Evolutionary conservation across 192 early-diverging fungal genomes (phyloP).

Genomic region (Paraglomus brasilianum): DNA sequence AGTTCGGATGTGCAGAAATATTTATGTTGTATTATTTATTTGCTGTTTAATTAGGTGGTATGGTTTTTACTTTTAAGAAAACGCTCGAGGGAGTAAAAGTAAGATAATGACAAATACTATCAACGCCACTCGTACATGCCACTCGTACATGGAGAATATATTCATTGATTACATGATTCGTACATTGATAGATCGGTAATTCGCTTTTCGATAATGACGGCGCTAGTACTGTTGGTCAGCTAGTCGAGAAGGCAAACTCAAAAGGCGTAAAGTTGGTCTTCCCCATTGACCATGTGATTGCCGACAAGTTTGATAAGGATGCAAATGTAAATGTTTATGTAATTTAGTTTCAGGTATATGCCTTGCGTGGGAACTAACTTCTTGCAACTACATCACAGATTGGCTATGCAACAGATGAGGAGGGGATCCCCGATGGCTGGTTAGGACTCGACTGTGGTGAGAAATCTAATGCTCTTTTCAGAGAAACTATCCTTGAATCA

Average conservation of each 20-base stretch:
- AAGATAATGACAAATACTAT: slow-evolving; percentile 10
- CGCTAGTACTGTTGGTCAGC: slow-evolving; percentile 73
- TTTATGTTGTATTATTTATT: too few relatives aligned
- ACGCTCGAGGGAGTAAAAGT: slow-evolving; percentile 75
- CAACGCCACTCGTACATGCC: background rate
- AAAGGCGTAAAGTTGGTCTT: slow-evolving; percentile 89
- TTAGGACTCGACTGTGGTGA: slow-evolving; percentile 90
- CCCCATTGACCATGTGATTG: slow-evolving; percentile 87
- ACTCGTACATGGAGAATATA: too few relatives aligned
- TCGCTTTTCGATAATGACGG: slow-evolving; percentile 91
- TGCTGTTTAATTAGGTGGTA: slow-evolving; percentile 68
- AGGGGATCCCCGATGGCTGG: slow-evolving; percentile 89
- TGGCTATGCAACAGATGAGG: slow-evolving; percentile 79
- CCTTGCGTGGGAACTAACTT: background rate
- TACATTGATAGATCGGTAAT: slow-evolving; percentile 69
- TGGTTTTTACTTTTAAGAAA: slow-evolving; percentile 99
- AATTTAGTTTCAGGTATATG: background rate
- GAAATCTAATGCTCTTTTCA: slow-evolving; percentile 74
- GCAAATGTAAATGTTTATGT: slow-evolving; percentile 52
- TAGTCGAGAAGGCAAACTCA: slow-evolving; percentile 87
- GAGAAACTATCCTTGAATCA: slow-evolving; percentile 61
- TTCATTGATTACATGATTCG: background rate
- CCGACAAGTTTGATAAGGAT: slow-evolving; percentile 81
- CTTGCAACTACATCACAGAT: slow-evolving; percentile 38
- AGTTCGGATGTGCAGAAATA: too few relatives aligned